Base-by-base conservation (phyloP, 1,139 yeast species). In the Blastobotrys persicus region DNA sequence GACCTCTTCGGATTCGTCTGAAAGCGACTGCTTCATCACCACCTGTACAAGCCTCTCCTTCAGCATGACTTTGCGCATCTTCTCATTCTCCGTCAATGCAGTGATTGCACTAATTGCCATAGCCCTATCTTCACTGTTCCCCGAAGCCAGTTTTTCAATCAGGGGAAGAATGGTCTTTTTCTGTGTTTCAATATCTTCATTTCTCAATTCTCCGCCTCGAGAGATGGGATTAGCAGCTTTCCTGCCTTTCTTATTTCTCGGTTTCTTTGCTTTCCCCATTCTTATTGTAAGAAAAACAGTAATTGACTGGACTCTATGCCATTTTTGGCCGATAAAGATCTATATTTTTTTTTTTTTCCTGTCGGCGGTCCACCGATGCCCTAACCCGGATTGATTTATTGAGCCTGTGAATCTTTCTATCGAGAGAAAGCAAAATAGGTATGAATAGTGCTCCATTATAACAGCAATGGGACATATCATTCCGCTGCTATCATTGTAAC, bases 71-170 rank as follows among this genome's bases (percentile, higher is more conserved):
- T 74, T 71, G 58, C 97, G 76, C 74, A 83, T 72, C 44, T 76
- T 72, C 1, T 76, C 67, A 59, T 88, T 94, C 55, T 87, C 95
- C 51, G 84, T 75, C 56, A 89, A 68, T 0, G 83, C 80, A 11
- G 85, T 76, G 34, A 88, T 81, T 2, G 94, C 85, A 4, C 85
- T 80, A 32, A 88, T 69, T 1, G 96, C 94, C 80, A 85, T 80
- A 1, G 87, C 75, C 55, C 88, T 76, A 52, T 89, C 97, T 62
- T 85, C 83, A 2, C 88, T 78, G 11, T 79, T 74, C 1, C 80
- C 68, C 6, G 89, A 78, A 50, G 77, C 71, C 52, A 91, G 72
- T 60, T 85, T 82, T 48, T 77, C 75, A 35, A 89, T 72, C 56
- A 89, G 70, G 0, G 96, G 94, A 37, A 78, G 64, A 52, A 88